Evolutionary conservation across 2,329 filamentous ascomycete species (phyloP), one percentile per base, ranked within the genome.

Genomic region (Colletotrichum sansevieriae): DNA sequence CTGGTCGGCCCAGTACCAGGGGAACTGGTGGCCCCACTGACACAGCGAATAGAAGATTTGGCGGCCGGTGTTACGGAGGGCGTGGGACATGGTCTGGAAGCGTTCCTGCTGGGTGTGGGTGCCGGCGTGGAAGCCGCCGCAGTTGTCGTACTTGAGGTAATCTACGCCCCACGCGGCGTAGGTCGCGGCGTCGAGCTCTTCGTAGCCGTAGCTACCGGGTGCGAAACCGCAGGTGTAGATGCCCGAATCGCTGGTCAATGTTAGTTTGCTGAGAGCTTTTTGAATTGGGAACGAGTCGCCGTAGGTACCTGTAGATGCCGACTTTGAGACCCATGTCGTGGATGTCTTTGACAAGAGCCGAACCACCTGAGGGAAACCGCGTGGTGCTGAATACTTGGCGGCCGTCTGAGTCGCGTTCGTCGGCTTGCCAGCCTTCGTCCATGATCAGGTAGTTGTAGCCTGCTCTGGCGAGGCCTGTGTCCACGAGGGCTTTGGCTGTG

Each of bases 61-160:
- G 6, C 75, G 73, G 18, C 75, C 75, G 8, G 77, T 76, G n/a
- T 71, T 70, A 25, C 72, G 73, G 35, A 80, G 71, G 6, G 76
- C 79, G 46, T 76, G 71, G 3, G 74, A 68, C 77, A 80, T 79
- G 55, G 70, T 73, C 20, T 70, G 71, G 67, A 81, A 83, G 11
- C 83, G 84, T 12, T 76, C 75, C 64, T 84, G 84, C 39, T 85
- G 76, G 0, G 84, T 82, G n/a, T 82, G 74, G 15, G 80, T 80
- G 80, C 85, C 85, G 35, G 76, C 77, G 33, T 83, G 79, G 74
- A 85, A 87, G 25, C 83, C 80, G 56, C 82, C 78, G 71, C 83
- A 86, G 71, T 84, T 85, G 70, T 86, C 84, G 70, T 86, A 85
- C 77, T 87, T 87, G 39, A 86, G 76, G 61, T 85, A 85, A 71